These are phyloP conservation scores for Entoloma clypeatum DNA, from an alignment of 1,284 basidiomycete species.

Conservation along the genomic window DNA sequence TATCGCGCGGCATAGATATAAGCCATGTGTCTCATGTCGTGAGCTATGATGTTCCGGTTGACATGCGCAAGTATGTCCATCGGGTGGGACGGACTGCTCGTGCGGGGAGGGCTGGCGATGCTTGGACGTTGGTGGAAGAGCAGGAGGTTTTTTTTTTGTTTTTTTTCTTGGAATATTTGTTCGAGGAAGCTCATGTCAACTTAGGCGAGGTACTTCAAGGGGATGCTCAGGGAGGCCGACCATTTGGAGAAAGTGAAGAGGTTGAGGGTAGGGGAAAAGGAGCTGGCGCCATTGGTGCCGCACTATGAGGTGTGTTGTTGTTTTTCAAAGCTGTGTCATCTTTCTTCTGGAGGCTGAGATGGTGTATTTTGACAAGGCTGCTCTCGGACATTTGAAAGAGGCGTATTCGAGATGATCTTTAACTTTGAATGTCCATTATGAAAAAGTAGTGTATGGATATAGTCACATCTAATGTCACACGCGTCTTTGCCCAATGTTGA, in stretches of 20 bases:
- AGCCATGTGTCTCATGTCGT: slow-evolving; percentile 89
- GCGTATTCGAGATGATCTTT: too few relatives aligned
- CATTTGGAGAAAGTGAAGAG: slow-evolving; percentile 75
- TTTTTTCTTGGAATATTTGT: slow-evolving; percentile 6
- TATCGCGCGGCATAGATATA: slow-evolving; percentile 96
- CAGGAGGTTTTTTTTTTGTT: slow-evolving; percentile 66
- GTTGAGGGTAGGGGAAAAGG: slow-evolving; percentile 63
- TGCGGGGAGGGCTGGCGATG: slow-evolving; percentile 81
- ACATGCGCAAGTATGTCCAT: slow-evolving; percentile 70
- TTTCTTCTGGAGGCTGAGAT: too few relatives aligned
- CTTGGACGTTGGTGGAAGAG: slow-evolving; percentile 94
- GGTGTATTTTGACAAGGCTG: too few relatives aligned
- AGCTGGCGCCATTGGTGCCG: slow-evolving; percentile 51
- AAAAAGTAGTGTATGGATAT: too few relatives aligned
- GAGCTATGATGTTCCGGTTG: slow-evolving; percentile 88
- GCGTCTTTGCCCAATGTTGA: too few relatives aligned
- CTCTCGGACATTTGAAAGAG: too few relatives aligned
- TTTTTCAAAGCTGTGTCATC: background rate
- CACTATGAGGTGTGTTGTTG: slow-evolving; percentile 59
- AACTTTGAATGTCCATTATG: too few relatives aligned
- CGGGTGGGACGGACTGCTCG: slow-evolving; percentile 93
- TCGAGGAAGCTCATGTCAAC: slow-evolving; percentile 9
- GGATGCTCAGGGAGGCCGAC: slow-evolving; percentile 73
- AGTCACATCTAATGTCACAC: too few relatives aligned
- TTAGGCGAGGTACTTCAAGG: slow-evolving; percentile 90